These are phyloP conservation scores for Arxiozyma telluris DNA, from an alignment of 1,139 yeast genomes.

Conservation along the genomic window DNA sequence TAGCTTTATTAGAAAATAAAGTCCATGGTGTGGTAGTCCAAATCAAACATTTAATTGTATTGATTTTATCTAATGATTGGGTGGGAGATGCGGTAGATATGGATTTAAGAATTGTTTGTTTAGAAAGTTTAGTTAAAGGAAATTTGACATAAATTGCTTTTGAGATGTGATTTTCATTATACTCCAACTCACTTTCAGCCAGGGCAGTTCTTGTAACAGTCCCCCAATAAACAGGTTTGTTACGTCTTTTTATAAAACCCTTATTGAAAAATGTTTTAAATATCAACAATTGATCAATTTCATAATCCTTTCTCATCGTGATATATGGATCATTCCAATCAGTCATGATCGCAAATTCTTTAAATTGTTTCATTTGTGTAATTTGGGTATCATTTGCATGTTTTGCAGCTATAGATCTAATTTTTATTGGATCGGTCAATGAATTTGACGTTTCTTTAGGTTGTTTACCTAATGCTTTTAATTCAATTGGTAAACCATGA, in stretches of 20 bases:
- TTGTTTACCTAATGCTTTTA: slow-evolving; percentile 51
- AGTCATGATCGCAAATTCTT: slow-evolving; percentile 69
- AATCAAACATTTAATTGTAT: slow-evolving; percentile 37
- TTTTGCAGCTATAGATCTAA: slow-evolving; percentile 54
- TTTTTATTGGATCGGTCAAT: slow-evolving; percentile 31
- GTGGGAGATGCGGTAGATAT: not conserved
- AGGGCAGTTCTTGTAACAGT: slow-evolving; percentile 88
- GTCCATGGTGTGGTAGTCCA: slow-evolving; percentile 99
- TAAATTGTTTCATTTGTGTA: slow-evolving; percentile 55
- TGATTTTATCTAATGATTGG: not conserved
- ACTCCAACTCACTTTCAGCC: slow-evolving; percentile 94
- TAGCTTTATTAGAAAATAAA: slow-evolving; percentile 75
- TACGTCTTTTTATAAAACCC: slow-evolving; percentile 69
- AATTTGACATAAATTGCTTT: slow-evolving; percentile 65
- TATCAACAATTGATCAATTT: slow-evolving; percentile 60
- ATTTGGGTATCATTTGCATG: slow-evolving; percentile 62
- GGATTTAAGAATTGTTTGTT: not conserved
- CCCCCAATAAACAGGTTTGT: slow-evolving; percentile 97
- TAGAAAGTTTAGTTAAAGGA: slow-evolving; percentile 37
- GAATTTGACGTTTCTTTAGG: slow-evolving; percentile 32
- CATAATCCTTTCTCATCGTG: slow-evolving; percentile 66
- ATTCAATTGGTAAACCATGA: slow-evolving; percentile 93
- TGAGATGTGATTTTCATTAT: slow-evolving; percentile 63
- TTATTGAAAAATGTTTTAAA: slow-evolving; percentile 58
- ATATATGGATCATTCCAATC: slow-evolving; percentile 67